phyloP scores from a whole-genome alignment of 1,284 basidiomycete genomes.

The Rhodotorula sp. region DNA sequence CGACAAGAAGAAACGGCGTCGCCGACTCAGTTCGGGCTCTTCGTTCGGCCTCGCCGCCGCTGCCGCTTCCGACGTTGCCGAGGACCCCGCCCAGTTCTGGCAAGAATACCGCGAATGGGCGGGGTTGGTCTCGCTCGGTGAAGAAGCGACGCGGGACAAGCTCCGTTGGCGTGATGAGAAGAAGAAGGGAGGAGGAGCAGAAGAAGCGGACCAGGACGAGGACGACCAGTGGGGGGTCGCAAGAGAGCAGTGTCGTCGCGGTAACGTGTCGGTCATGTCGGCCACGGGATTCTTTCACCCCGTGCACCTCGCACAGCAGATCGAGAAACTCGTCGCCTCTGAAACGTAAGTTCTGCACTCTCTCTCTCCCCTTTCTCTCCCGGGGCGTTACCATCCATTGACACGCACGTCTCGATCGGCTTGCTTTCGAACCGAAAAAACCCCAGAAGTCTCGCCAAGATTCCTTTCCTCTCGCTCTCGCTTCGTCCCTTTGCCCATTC shows the following conservation, averaged over 20 bases:
- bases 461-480: slow-evolving; percentile 20
- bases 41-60: not conserved
- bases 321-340: not conserved
- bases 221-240: slow-evolving; percentile 15
- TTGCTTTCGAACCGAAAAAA: too few species aligned
- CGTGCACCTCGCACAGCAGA: not conserved
- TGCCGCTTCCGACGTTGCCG: not conserved
- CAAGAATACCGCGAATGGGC: slow-evolving; percentile 33
- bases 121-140: slow-evolving; percentile 14
- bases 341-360: not conserved
- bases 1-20: slow-evolving; percentile 1
- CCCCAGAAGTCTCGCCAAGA: slow-evolving; percentile 3
- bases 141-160: not conserved
- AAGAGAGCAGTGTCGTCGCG: slow-evolving; percentile 6
- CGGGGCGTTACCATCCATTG: too few species aligned
- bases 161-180: not conserved
- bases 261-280: not conserved
- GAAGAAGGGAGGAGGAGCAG: not conserved
- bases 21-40: slow-evolving; percentile 16
- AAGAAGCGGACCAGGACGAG: not conserved
- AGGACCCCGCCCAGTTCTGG: slow-evolving; percentile 15
- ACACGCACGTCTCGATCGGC: not conserved
- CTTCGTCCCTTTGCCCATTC: slow-evolving; percentile 22
- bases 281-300: slow-evolving; percentile 33
- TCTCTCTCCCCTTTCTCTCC: not conserved